A percentile compares a stretch with the other conserved stretches of the same genome.
Evolutionary conservation across 352 stramenopile species (phyloP).

Genomic region (Pythium dissimile): DNA sequence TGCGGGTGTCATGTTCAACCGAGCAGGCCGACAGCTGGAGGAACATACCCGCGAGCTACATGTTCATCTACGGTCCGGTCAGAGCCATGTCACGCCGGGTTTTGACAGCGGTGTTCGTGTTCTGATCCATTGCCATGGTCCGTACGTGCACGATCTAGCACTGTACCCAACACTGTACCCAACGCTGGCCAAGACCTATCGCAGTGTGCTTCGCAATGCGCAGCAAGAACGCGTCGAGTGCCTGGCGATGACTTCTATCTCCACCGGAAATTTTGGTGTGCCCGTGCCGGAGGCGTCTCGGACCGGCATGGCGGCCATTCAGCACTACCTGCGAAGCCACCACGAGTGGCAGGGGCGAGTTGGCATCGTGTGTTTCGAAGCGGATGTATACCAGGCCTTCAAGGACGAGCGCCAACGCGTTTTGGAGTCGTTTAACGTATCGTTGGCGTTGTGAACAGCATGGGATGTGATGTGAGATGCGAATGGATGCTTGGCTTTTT

Average conservation of each 20-base stretch:
- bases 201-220: conserved; percentile 33
- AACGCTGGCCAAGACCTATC: conserved; percentile 42
- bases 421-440: conserved; percentile 4
- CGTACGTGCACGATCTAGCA: conserved; percentile 28
- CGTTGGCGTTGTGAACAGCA: neutral
- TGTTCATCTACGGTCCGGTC: conserved; percentile 25
- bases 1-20: conserved; percentile 37
- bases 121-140: conserved; percentile 59
- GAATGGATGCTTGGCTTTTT: no score
- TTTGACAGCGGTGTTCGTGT: conserved; percentile 42
- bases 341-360: conserved; percentile 14
- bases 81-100: conserved; percentile 40
- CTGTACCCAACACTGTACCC: conserved; percentile 32
- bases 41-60: conserved; percentile 30
- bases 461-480: neutral
- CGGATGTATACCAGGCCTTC: conserved; percentile 17
- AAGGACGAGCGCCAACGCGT: neutral
- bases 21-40: conserved; percentile 31
- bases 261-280: conserved; percentile 53
- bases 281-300: conserved; percentile 18
- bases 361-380: conserved; percentile 21
- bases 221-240: conserved; percentile 41
- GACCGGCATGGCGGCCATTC: conserved; percentile 23
- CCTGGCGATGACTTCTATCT: conserved; percentile 62
- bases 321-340: conserved; percentile 13